Conservation (phyloP, 2,329 filamentous ascomycete species). For the Cephalotrichum gorgonifer region DNA sequence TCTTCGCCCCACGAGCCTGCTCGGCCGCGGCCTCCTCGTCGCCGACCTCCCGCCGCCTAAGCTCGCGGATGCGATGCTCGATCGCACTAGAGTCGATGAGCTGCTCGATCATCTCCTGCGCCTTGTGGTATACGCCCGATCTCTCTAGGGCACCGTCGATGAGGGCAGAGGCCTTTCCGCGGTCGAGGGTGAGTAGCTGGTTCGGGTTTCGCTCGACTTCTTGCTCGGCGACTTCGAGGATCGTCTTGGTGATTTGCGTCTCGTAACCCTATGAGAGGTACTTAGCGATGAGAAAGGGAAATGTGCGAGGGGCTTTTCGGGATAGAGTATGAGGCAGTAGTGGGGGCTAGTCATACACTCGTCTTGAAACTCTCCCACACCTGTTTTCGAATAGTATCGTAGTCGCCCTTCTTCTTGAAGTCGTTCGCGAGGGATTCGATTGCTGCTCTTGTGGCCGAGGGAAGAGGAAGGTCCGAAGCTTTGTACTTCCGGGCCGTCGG, state of each 20-base stretch:
- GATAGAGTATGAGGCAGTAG: not conserved
- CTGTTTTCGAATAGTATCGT: constrained; percentile 67
- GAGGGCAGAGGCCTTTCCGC: constrained; percentile 61
- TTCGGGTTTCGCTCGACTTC: constrained; percentile 68
- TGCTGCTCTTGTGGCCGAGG: constrained; percentile 60
- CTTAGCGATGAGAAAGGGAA: not conserved
- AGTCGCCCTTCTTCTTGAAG: constrained; percentile 81
- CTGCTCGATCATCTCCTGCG: constrained; percentile 54
- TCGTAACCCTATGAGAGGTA: constrained; percentile 52
- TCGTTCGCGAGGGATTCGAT: constrained; percentile 69
- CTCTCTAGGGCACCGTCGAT: constrained; percentile 72
- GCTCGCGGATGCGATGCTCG: constrained; percentile 57
- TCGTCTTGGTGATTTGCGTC: constrained; percentile 51
- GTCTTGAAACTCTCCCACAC: constrained; percentile 66
- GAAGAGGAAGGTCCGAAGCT: constrained; percentile 63
- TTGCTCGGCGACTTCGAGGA: constrained; percentile 59
- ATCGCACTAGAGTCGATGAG: constrained; percentile 61
- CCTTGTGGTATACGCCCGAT: constrained; percentile 63
- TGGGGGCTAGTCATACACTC: constrained; percentile 39
- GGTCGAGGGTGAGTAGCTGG: constrained; percentile 62
- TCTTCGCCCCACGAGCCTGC: constrained; percentile 54
- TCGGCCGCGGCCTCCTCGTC: constrained; percentile 58
- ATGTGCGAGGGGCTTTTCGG: not conserved
- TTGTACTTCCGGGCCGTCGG: constrained; percentile 44
- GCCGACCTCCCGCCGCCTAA: constrained; percentile 58